Percentiles rank a stretch among this genome's conserved stretches.
Evolutionary conservation across 2,329 filamentous ascomycete species (phyloP).

Genomic region (Zasmidium cellare): DNA sequence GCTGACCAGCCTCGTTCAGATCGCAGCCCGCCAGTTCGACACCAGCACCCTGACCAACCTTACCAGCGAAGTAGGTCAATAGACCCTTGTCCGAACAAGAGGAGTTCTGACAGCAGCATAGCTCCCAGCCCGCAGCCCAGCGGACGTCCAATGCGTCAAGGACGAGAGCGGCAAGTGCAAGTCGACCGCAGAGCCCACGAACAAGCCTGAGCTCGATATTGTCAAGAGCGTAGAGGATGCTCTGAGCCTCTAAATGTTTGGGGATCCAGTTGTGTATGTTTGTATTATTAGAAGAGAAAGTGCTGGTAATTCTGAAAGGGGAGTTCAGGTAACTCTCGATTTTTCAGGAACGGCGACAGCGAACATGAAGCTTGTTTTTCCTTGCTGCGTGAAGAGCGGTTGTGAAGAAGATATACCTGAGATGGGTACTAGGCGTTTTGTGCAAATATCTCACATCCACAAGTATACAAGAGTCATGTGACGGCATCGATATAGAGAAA

Average conservation of each 20-base stretch:
- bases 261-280: too few relatives aligned
- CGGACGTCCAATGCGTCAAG: not conserved
- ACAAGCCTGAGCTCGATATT: not conserved
- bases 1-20: not conserved
- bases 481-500: too few relatives aligned
- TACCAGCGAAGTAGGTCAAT: not conserved
- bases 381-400: not conserved
- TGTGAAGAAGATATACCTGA: not conserved
- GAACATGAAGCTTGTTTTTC: not conserved
- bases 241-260: not conserved
- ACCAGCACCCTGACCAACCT: not conserved
- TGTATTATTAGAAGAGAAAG: not conserved
- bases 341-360: not conserved
- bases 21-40: not conserved
- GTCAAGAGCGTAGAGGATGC: not conserved
- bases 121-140: not conserved
- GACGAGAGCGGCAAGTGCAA: not conserved
- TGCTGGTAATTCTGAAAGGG: not conserved
- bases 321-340: not conserved
- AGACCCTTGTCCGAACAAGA: not conserved
- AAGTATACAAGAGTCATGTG: too few relatives aligned
- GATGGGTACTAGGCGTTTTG: not conserved
- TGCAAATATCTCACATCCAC: not conserved
- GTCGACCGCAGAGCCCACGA: not conserved
- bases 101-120: not conserved